Base-by-base conservation (phyloP, 2,329 filamentous ascomycete species). In the Botrytis tulipae region DNA sequence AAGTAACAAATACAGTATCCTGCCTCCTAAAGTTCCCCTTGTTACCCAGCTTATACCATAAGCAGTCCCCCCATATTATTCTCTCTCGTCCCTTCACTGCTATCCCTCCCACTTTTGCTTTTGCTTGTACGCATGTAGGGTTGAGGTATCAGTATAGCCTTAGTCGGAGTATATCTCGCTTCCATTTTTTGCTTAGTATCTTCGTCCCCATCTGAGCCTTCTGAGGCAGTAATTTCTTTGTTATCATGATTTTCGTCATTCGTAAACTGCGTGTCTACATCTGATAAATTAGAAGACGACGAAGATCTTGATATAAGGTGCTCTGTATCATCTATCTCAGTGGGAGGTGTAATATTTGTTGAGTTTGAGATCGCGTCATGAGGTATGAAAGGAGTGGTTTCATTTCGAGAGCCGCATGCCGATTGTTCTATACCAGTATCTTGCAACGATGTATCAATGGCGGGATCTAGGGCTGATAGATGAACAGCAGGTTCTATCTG, bases 401-500 rank as follows among this genome's bases (percentile, higher is more conserved):
- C 66, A 20, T 16, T 16, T 32, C 20, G 48, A 3, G 48, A 44
- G 18, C 4, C n/a, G n/a, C 48, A 69, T 10, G 48, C 14, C n/a
- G 18, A 29, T 29, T n/a, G 57, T 57, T 32, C 37, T 25, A 22
- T 16, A 12, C 5, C n/a, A 22, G 12, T n/a, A 69, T 25, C 35
- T 29, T 32, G 48, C 54, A 37, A 32, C 22, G 66, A 16, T 40
- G 16, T 25, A 22, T 67, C 46, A 25, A 29, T n/a, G 20, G 54
- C 37, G 32, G 22, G 25, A 5, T 54, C 8, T 29, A 16, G 29
- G 22, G 48, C 25, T 42, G 48, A 37, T 32, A 25, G 29, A 42
- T 67, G 69, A 18, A 60, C 37, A 32, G 77, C 76, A 4, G 86
- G 82, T 73, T 92, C 89, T 37, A 92, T 84, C 65, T 88, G 89